Conservation (phyloP, 2,329 filamentous ascomycete genomes). For the Botrytis hyacinthi region DNA sequence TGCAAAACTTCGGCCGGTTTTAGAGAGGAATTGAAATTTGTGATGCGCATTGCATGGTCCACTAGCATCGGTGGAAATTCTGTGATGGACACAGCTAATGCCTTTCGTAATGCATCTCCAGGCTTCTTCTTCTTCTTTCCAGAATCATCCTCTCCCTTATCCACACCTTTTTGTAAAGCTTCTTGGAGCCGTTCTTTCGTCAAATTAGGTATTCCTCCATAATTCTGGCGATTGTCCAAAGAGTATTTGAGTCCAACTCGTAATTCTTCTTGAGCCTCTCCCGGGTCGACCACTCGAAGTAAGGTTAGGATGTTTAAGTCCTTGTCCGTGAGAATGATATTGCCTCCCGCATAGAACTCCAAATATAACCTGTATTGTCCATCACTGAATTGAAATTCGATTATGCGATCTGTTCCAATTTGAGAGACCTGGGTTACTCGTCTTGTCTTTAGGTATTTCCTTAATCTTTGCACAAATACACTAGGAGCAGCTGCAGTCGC, state of each 20-base stretch:
- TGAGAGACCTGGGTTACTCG: conserved; percentile 78
- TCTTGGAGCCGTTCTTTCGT: conserved; percentile 69
- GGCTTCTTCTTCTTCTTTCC: conserved; percentile 71
- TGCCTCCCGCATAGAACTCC: conserved; percentile 95
- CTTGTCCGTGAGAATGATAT: conserved; percentile 86
- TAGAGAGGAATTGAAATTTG: conserved; percentile 65
- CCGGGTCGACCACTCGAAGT: conserved; percentile 75
- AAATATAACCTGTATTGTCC: conserved; percentile 83
- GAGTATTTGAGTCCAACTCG: conserved; percentile 75
- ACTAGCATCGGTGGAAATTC: conserved; percentile 86
- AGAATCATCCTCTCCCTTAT: conserved; percentile 53
- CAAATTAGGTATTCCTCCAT: conserved; percentile 68
- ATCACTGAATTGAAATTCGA: conserved; percentile 91
- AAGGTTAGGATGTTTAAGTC: conserved; percentile 80
- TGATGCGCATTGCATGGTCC: conserved; percentile 75
- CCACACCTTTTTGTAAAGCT: conserved; percentile 65
- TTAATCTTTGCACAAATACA: conserved; percentile 76
- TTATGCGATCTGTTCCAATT: conserved; percentile 88
- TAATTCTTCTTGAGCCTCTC: conserved; percentile 80
- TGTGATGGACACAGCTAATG: conserved; percentile 78
- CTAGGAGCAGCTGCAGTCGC: conserved; percentile 83
- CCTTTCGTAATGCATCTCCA: conserved; percentile 73
- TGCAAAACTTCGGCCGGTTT: conserved; percentile 69
- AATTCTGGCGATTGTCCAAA: conserved; percentile 81
- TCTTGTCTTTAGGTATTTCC: conserved; percentile 85